phyloP scores from a whole-genome alignment of 345 rosid species.

The Eucalyptus lansdowneana region DNA sequence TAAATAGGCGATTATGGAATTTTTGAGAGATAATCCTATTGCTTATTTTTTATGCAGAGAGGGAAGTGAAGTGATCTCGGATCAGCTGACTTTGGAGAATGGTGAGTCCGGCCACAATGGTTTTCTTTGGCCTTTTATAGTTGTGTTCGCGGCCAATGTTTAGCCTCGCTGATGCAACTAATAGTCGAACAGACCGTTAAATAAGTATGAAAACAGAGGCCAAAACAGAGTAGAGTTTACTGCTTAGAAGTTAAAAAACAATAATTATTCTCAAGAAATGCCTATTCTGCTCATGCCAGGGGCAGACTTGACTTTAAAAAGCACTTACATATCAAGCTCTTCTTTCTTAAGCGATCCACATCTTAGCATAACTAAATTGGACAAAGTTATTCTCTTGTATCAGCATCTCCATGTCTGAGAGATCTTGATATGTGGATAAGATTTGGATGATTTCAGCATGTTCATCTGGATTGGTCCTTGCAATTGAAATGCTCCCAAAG shows the following conservation, averaged over 20 bases:
- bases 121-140: neutral
- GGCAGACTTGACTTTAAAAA: neutral
- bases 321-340: neutral
- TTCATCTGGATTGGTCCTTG: neutral
- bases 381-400: neutral
- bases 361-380: neutral
- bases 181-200: neutral
- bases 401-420: neutral
- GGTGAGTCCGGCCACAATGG: neutral
- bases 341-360: neutral
- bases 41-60: neutral
- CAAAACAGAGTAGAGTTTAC: neutral
- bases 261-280: neutral
- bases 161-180: neutral
- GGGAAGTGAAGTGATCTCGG: neutral
- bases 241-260: neutral
- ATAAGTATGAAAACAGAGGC: neutral
- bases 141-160: neutral
- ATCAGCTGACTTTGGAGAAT: neutral
- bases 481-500: neutral
- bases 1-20: neutral
- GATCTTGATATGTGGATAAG: neutral
- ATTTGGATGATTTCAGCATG: neutral
- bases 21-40: neutral
- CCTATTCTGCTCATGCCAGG: neutral